Evolutionary conservation across 257 asterid genomes (phyloP), one percentile per base, ranked within the genome.

Genomic region (Verbascum thapsus): DNA sequence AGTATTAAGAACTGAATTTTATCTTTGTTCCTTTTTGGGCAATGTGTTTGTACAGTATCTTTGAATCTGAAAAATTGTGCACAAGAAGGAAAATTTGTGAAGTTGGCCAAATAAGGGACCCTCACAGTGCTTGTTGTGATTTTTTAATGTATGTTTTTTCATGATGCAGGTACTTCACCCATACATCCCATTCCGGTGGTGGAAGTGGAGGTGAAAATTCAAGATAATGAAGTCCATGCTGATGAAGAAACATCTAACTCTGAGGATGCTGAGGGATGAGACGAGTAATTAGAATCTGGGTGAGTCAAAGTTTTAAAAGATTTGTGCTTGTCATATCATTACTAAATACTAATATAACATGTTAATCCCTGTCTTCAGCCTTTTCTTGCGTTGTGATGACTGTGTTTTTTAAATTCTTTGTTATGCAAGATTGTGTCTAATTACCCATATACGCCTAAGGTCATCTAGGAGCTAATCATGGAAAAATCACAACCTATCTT

Each of bases 191-290:
- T 72, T 64, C 75, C 78, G 6, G 38, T 64, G 41, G 49, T 68
- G 47, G 66, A 59, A 47, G 35, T 58, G 20, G 75, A 68, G 62
- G 41, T 61, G 51, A 58, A 63, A 38, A 18, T 45, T 62, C 67
- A 61, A 20, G 67, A 51, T 20, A 20, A 62, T 51, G 72, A 54
- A 8, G n/a, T n/a, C n/a, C n/a, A n/a, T n/a, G n/a, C n/a, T n/a
- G 47, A 9, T 44, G 19, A 67, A 12, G 15, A 50, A 49, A 10
- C 60, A 17, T 43, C 78, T 7, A 61, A 58, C 58, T 55, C 76
- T 6, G 76, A 75, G 61, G 78, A 75, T 30, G 80, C 58, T 41
- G 64, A 78, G 57, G 69, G 61, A 70, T 78, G 78, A 78, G 16
- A 17, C 59, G n/a, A n/a, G n/a, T n/a, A n/a, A 4, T 23, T 35